phyloP scores from a whole-genome alignment of 2,329 filamentous ascomycete species.

The Xylaria polymorpha region DNA sequence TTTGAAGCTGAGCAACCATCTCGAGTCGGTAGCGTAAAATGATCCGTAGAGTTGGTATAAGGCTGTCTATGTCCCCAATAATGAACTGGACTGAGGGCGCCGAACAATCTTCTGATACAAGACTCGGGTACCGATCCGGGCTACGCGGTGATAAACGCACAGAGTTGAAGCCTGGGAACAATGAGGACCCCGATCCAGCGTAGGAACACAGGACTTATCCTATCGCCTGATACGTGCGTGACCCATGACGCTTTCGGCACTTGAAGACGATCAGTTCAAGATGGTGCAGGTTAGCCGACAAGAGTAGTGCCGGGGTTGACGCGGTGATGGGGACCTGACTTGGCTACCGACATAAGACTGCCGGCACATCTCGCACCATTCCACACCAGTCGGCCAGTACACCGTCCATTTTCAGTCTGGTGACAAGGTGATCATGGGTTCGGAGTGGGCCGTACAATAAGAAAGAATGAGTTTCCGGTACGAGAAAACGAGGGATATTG shows the following conservation, averaged over 20 bases:
- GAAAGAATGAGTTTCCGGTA: constrained; percentile 13
- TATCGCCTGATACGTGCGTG: constrained; percentile 6
- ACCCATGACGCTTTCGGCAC: constrained; percentile 32
- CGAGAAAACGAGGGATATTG: background rate
- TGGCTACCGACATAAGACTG: constrained; percentile 33
- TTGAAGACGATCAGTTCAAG: constrained; percentile 30
- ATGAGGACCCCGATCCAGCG: background rate
- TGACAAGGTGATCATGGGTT: constrained; percentile 35
- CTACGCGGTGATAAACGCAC: background rate
- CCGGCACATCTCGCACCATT: constrained; percentile 30
- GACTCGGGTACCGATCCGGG: background rate
- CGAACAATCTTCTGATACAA: background rate
- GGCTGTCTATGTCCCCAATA: constrained; percentile 16
- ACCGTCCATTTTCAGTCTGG: constrained; percentile 27
- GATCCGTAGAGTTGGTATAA: constrained; percentile 30
- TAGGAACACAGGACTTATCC: constrained; percentile 8
- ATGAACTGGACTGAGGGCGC: background rate
- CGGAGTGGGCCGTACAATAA: constrained; percentile 27
- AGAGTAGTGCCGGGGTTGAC: constrained; percentile 14
- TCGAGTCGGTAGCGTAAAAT: constrained; percentile 14
- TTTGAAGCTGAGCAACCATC: constrained; percentile 33
- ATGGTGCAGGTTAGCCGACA: constrained; percentile 34
- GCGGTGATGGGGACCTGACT: constrained; percentile 21
- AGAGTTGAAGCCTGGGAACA: background rate
- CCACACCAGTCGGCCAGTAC: constrained; percentile 6